These are phyloP conservation scores for Echium plantagineum DNA, from an alignment of 257 asterid genomes.

Conservation along the genomic window DNA sequence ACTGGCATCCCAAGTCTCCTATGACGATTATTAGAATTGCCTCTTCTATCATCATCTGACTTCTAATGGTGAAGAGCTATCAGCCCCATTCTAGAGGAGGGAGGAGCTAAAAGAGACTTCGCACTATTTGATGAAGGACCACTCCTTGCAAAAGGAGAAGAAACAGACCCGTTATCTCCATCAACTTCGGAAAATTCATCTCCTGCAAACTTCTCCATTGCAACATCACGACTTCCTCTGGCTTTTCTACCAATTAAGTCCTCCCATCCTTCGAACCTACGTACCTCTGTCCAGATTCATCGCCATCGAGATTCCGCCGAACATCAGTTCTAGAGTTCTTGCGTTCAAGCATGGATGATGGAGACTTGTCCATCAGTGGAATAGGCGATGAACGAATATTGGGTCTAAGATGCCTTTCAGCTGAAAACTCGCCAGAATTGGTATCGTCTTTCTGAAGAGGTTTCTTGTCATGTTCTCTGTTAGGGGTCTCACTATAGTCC, in stretches of 20 bases:
- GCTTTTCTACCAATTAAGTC: conserved; percentile 50
- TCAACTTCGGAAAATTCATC: conserved; percentile 59
- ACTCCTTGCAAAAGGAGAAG: conserved; percentile 69
- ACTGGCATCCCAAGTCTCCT: conserved; percentile 72
- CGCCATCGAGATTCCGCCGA: conserved; percentile 50
- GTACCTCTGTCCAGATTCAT: conserved; percentile 61
- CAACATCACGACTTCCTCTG: conserved; percentile 47
- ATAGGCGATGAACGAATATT: conserved; percentile 55
- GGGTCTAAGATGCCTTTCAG: conserved; percentile 60
- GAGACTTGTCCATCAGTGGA: conserved; percentile 59
- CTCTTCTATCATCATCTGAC: conserved; percentile 67
- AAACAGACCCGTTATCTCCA: conserved; percentile 49
- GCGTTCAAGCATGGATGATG: conserved; percentile 51
- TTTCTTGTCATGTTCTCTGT: conserved; percentile 64
- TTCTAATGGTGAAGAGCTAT: conserved; percentile 49
- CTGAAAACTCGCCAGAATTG: conserved; percentile 43
- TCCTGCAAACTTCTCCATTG: conserved; percentile 39
- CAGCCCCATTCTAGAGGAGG: conserved; percentile 49
- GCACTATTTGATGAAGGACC: conserved; percentile 47
- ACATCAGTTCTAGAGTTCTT: conserved; percentile 59
- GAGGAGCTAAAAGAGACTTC: conserved; percentile 53
- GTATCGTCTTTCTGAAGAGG: conserved; percentile 51
- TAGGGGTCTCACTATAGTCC: conserved; percentile 41
- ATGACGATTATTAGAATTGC: conserved; percentile 55
- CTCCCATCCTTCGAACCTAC: conserved; percentile 58